Base-by-base conservation (phyloP, 176 grass and related monocot genomes). In the Rhynchospora breviuscula region DNA sequence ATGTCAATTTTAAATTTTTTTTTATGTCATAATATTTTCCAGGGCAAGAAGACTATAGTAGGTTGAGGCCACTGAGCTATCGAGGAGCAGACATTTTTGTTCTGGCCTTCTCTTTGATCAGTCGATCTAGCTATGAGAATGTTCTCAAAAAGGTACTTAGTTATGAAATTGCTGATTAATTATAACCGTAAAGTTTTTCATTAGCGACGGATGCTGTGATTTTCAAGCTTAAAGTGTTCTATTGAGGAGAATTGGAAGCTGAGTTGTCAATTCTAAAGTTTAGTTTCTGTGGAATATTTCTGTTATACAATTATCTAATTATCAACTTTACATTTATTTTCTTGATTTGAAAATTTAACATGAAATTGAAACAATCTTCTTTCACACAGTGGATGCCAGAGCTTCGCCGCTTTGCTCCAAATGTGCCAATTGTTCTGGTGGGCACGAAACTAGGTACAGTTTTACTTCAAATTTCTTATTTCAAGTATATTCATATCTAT, bases 31-130 rank as follows among this genome's bases (percentile, higher is more conserved):
- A 0, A 3, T 84, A n/a, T 78, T 66, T 25, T 86, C 19, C 61
- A 94, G 92, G 94, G 11, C 91, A 97, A 85, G 94, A 97, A 78
- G 91, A 97, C 72, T 97, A 97, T 58, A 91, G 94, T 86, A 91
- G 88, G 88, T 59, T 97, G 72, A 91, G 87, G 84, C 91, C 94
- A 3, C 78, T 93, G 6, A 97, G 94, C 59, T 97, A 97, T 71
- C 91, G 94, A 85, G 91, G 91, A 18, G 91, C 94, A 4, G 87
- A 91, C 10, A 88, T 93, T 43, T 97, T 91, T 81, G 89, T 97
- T 59, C 75, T 97, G 70, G 91, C 94, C 10, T 97, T 93, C 91
- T 97, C 94, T 26, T 83, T 93, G 26, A 97, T 93, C 71, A 97
- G 93, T 86, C 92, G 93, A 52, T 89, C 93, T 2, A 91, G 91